Conservation (phyloP, 1,284 basidiomycete genomes). For the Puccinia coronata region DNA sequence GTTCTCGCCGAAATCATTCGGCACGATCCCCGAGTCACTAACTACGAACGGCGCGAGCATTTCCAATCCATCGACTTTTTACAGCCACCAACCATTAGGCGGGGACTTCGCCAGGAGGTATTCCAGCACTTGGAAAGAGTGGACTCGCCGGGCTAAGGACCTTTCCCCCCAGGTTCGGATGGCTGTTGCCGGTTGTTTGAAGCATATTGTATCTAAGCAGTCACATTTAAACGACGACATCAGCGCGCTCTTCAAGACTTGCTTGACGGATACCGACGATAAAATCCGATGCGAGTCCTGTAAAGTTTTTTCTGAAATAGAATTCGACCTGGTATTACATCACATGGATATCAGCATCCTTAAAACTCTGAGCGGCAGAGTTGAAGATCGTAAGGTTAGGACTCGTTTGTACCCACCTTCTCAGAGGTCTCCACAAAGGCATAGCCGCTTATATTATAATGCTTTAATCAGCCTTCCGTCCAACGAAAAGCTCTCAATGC, state of each 20-base stretch:
- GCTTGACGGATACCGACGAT: slow-evolving; percentile 85
- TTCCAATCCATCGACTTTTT: slow-evolving; percentile 58
- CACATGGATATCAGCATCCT: slow-evolving; percentile 72
- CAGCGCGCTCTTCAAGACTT: slow-evolving; percentile 71
- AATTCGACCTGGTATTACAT: slow-evolving; percentile 86
- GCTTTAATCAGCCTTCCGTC: slow-evolving; percentile 67
- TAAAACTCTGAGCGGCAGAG: slow-evolving; percentile 69
- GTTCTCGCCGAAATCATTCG: slow-evolving; percentile 64
- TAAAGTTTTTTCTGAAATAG: slow-evolving; percentile 76
- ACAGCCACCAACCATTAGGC: slow-evolving; percentile 27
- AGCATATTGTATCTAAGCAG: slow-evolving; percentile 68
- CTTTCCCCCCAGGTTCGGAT: slow-evolving; percentile 71
- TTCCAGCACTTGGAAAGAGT: slow-evolving; percentile 79
- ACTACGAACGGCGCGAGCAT: not conserved
- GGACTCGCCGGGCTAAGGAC: slow-evolving; percentile 80
- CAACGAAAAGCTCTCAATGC: slow-evolving; percentile 77
- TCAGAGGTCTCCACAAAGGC: not conserved
- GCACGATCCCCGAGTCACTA: slow-evolving; percentile 36
- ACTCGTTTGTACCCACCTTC: not conserved
- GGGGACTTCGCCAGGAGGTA: slow-evolving; percentile 73
- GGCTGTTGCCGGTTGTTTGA: slow-evolving; percentile 74
- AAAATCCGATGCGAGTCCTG: slow-evolving; percentile 82
- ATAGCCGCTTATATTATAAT: not conserved
- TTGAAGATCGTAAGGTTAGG: slow-evolving; percentile 79
- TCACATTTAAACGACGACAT: slow-evolving; percentile 70